Percentiles rank a stretch among this genome's conserved stretches.
Conservation (phyloP, 192 early-diverging fungal genomes). For the Geosiphon pyriformis region DNA sequence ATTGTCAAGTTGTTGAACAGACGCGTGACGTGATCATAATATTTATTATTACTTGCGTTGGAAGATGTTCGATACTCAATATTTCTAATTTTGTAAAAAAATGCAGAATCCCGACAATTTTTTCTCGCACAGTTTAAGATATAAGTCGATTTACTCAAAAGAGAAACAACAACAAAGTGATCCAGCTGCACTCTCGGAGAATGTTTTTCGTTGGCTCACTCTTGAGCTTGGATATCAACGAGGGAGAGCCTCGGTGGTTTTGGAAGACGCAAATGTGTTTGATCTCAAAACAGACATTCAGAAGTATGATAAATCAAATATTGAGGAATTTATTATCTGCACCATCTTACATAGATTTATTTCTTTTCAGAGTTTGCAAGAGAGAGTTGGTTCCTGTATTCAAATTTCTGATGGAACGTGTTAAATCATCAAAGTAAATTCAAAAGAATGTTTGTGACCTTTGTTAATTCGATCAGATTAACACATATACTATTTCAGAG, state of each 20-base stretch:
- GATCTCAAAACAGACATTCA: conserved; percentile 11
- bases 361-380: conserved; percentile 16
- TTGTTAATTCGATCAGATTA: background rate
- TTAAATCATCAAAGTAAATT: conserved; percentile 23
- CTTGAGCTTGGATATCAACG: conserved; percentile 9
- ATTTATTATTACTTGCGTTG: too few species aligned
- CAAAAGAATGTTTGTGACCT: background rate
- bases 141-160: background rate
- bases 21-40: too few species aligned
- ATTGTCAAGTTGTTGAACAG: too few species aligned
- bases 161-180: conserved; percentile 2
- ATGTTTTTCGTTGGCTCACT: conserved; percentile 1
- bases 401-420: conserved; percentile 11
- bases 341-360: background rate
- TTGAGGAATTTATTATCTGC: background rate
- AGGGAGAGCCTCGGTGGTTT: background rate
- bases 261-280: background rate
- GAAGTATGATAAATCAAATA: conserved; percentile 14
- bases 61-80: too few species aligned
- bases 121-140: background rate
- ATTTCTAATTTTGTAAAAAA: too few species aligned
- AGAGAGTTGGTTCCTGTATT: conserved; percentile 21
- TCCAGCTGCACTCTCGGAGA: background rate
- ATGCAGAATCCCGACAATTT: conserved; percentile 1
- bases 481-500: background rate